A percentile compares a stretch with the other conserved stretches of the same genome.
phyloP scores from a whole-genome alignment of 148 eudicot species.

The Hydrangea macrophylla region DNA sequence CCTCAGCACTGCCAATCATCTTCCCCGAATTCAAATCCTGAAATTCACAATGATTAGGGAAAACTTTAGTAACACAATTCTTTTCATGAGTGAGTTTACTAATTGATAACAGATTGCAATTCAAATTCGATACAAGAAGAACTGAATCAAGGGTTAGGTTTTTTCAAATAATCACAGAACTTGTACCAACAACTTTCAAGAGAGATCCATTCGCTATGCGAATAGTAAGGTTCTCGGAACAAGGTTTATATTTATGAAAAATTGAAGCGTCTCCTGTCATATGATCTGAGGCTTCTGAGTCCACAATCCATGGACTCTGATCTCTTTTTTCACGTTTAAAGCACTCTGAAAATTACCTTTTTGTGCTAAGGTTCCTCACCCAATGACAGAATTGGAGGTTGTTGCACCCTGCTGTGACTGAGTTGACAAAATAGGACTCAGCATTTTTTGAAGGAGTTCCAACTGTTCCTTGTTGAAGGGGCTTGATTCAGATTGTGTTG shows the following conservation, averaged over 20 bases:
- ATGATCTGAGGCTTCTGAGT: conserved; percentile 12
- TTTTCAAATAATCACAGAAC: conserved; percentile 2
- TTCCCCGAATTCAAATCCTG: not conserved
- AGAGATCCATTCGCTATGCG: conserved; percentile 14
- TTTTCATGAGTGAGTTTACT: conserved; percentile 5
- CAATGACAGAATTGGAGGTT: too few species aligned
- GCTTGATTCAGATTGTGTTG: too few species aligned
- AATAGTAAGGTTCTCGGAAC: not conserved
- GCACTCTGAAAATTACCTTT: conserved; percentile 10
- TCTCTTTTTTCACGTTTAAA: not conserved
- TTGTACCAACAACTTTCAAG: not conserved
- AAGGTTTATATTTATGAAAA: not conserved
- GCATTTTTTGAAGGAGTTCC: too few species aligned
- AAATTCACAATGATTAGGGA: not conserved
- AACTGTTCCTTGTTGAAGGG: too few species aligned
- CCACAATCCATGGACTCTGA: conserved; percentile 9
- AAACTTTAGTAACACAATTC: conserved; percentile 13
- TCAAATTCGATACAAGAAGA: conserved; percentile 6
- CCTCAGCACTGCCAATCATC: conserved; percentile 6
- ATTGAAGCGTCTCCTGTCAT: not conserved
- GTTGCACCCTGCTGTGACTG: too few species aligned
- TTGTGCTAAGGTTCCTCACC: too few species aligned
- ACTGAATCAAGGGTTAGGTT: not conserved
- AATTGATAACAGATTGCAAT: conserved; percentile 9
- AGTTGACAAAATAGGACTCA: too few species aligned